phyloP scores from a whole-genome alignment of 2,329 filamentous ascomycete genomes.

The Aspergillus awamori region DNA sequence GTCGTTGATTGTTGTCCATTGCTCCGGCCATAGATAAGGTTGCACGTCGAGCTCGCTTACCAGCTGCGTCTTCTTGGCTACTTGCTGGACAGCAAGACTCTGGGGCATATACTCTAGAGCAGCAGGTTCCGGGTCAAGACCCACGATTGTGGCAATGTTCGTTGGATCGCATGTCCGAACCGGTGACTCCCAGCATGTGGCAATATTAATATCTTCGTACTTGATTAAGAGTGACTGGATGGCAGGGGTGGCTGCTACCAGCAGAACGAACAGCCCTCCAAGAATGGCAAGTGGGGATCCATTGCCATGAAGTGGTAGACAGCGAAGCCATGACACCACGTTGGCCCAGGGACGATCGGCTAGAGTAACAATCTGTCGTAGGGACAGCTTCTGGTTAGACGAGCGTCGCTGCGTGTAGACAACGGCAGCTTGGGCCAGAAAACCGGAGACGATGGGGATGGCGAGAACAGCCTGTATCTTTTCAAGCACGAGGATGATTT shows the following conservation, averaged over 20 bases:
- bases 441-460: not conserved
- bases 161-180: not conserved
- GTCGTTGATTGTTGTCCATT: not conserved
- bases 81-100: not conserved
- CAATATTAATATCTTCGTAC: not conserved
- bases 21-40: not conserved
- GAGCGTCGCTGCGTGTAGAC: not conserved
- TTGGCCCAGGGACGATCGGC: not conserved
- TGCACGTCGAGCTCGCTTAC: not conserved
- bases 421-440: not conserved
- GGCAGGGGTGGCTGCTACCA: not conserved
- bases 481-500: not conserved
- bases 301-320: not conserved
- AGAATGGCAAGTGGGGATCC: not conserved
- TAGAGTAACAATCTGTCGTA: not conserved
- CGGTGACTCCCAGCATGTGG: not conserved
- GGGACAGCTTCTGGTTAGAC: not conserved
- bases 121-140: not conserved
- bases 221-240: not conserved
- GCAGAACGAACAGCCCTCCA: not conserved
- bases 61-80: not conserved
- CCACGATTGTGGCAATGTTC: not conserved
- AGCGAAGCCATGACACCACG: not conserved
- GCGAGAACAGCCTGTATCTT: not conserved
- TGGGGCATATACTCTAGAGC: not conserved